Evolutionary conservation across 1,139 yeast genomes (phyloP), one percentile per base, ranked within the genome.

Genomic region (Geotrichum histeridarum): DNA sequence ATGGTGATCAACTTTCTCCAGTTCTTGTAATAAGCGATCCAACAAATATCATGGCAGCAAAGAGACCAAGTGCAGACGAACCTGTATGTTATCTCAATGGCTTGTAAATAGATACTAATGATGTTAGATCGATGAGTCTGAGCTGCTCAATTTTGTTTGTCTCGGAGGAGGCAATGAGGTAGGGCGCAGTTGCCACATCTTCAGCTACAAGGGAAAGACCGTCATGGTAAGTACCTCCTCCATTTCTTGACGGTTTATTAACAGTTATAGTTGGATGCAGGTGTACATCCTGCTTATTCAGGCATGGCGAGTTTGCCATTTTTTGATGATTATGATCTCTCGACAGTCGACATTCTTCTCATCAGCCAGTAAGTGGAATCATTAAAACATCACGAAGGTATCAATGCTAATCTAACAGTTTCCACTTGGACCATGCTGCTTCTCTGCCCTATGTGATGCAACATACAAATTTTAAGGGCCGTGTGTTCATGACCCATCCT

Each of bases 91-190:
- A 12, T 22, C 11, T 37, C 44, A n/a, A 4, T 9, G 8, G 35
- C 14, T 50, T 43, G 30, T 15, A 42, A 14, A 9, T 9, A 32
- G 15, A 9, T 36, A 12, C 27, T 8, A 18, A 11, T 8, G 8
- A 8, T 14, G 22, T 7, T 47, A 60, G 63, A 56, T 54, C 27
- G 61, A 59, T 44, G 61, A 56, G 41, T 51, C 58, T 27, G 76
- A 74, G 55, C 57, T 64, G 44, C 68, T 89, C 67, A 81, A 81
- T 68, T 93, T 93, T 73, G 82, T 88, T 58, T 93, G 96, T 36
- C 78, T 93, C n/a, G 99, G 99, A n/a, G 99, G 98, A n/a, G 95
- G 99, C 61, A 89, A 86, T 64, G 99, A 93, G 68, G 99, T 93
- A 8, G 99, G 99, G 5, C 74, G 99, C 58, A 88, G 96, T 47